A percentile compares a stretch with the other conserved stretches of the same genome.
These are phyloP conservation scores for Ophiostoma piceae DNA, from an alignment of 2,329 filamentous ascomycete species.

Conservation along the genomic window DNA sequence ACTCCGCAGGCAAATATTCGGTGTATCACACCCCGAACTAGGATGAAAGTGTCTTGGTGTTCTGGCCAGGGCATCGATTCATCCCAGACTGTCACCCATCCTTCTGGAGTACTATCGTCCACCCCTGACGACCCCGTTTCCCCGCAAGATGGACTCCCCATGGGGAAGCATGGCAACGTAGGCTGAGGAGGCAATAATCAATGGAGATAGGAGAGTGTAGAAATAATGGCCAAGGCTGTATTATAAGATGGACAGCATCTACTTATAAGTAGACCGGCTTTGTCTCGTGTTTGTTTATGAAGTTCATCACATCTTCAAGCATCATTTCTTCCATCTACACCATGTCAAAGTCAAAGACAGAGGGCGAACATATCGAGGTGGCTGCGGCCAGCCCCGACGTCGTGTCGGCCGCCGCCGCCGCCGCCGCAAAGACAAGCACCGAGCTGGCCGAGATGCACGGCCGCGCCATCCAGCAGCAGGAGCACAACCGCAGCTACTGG, in stretches of 20 bases:
- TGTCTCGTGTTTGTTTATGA: background rate
- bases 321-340: background rate
- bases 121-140: background rate
- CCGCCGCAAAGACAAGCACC: background rate
- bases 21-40: background rate
- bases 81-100: too few species aligned
- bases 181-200: background rate
- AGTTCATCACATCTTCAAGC: background rate
- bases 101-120: background rate
- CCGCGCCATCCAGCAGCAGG: conserved; percentile 23
- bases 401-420: background rate
- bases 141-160: background rate
- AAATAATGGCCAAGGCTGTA: too few species aligned
- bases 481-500: conserved; percentile 21
- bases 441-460: conserved; percentile 17
- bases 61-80: background rate
- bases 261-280: background rate
- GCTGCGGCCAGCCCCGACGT: background rate
- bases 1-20: conserved; percentile 3
- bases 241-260: background rate
- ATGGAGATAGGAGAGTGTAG: too few species aligned
- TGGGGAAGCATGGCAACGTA: background rate
- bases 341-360: background rate
- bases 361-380: background rate
- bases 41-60: background rate